Percentiles rank a stretch among this genome's conserved stretches.
phyloP scores from a whole-genome alignment of 202 grass and related monocot species.

The Thinopyrum obtusiflorum region DNA sequence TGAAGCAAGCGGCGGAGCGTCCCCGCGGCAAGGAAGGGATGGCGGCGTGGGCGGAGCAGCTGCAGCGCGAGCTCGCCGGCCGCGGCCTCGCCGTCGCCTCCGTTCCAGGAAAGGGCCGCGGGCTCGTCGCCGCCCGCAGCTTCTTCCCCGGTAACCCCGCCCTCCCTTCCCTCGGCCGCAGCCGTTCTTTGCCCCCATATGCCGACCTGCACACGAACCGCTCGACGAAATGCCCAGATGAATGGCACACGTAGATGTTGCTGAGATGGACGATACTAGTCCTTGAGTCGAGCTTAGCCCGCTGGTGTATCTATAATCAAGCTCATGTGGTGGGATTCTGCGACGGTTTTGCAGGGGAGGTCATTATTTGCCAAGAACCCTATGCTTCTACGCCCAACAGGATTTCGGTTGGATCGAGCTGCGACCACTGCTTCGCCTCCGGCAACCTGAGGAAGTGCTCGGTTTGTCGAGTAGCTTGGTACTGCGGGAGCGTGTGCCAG shows the following conservation, averaged over 20 bases:
- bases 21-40: constrained; percentile 16
- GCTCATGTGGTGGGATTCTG: neutral
- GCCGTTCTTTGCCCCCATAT: too few species aligned
- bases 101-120: constrained; percentile 59
- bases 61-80: constrained; percentile 52
- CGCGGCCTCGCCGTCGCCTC: constrained; percentile 51
- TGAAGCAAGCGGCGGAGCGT: neutral
- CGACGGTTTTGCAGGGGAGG: constrained; percentile 51
- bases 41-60: constrained; percentile 56
- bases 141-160: constrained; percentile 57
- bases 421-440: constrained; percentile 68
- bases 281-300: neutral
- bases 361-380: constrained; percentile 72
- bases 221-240: constrained; percentile 48
- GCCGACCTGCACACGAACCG: constrained; percentile 18
- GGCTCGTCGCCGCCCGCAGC: constrained; percentile 49
- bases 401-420: constrained; percentile 41
- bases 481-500: constrained; percentile 75
- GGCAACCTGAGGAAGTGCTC: constrained; percentile 73
- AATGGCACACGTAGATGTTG: neutral
- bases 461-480: constrained; percentile 66
- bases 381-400: constrained; percentile 63
- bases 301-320: neutral
- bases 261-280: neutral
- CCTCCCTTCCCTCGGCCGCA: neutral